These are phyloP conservation scores for Stereocaulon alpinum DNA, from an alignment of 495 filamentous ascomycete species.

Conservation along the genomic window DNA sequence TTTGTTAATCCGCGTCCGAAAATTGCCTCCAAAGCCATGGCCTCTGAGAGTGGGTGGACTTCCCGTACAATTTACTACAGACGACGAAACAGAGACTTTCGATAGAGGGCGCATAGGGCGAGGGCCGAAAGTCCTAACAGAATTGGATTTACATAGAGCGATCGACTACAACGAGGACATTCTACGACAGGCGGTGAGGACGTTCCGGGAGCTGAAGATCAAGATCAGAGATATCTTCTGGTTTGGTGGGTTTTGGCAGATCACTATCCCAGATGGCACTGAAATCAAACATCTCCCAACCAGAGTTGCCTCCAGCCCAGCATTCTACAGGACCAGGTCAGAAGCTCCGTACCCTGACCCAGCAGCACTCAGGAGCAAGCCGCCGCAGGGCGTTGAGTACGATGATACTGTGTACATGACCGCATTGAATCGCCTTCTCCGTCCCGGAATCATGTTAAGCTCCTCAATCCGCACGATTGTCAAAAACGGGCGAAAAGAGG, in stretches of 20 bases:
- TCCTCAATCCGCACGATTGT: neutral
- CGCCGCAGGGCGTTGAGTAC: slow-evolving; percentile 1
- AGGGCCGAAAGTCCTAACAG: neutral
- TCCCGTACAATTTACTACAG: neutral
- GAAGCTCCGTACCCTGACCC: neutral
- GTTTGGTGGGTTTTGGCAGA: slow-evolving; percentile 6
- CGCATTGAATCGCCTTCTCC: slow-evolving; percentile 5
- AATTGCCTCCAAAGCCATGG: neutral
- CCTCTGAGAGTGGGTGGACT: neutral
- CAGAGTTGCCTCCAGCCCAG: neutral
- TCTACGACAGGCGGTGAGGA: neutral
- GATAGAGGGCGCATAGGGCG: neutral
- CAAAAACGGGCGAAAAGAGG: slow-evolving; percentile 1
- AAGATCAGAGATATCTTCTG: slow-evolving; percentile 10
- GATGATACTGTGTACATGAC: slow-evolving; percentile 1
- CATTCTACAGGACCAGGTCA: slow-evolving; percentile 4
- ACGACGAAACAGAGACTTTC: neutral
- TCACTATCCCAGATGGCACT: slow-evolving; percentile 5
- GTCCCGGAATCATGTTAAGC: slow-evolving; percentile 14
- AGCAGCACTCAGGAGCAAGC: neutral
- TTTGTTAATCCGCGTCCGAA: neutral
- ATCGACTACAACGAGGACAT: neutral
- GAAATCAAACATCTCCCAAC: slow-evolving; percentile 5
- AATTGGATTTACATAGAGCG: neutral
- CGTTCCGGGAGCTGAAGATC: neutral